These are phyloP conservation scores for Neophaeococcomyces aloes DNA, from an alignment of 2,329 filamentous ascomycete species.

Conservation along the genomic window DNA sequence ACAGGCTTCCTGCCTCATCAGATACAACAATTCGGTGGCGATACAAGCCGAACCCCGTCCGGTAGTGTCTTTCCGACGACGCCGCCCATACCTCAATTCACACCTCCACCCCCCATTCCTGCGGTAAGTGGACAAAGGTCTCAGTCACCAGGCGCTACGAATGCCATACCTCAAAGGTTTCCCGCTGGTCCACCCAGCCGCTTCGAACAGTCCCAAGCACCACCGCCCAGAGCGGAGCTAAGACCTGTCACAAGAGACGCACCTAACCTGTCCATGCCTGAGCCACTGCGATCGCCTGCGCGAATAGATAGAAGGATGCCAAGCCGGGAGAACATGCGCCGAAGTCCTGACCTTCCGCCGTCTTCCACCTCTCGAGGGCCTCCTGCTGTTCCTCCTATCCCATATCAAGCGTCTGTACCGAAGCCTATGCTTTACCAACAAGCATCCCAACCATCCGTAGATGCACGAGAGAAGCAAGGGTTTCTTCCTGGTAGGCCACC, in stretches of 20 bases:
- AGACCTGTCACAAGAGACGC: conserved; percentile 11
- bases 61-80: conserved; percentile 16
- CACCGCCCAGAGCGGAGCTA: conserved; percentile 5
- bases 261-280: conserved; percentile 8
- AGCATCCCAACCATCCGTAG: neutral
- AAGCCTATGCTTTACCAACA: neutral
- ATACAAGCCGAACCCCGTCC: conserved; percentile 8
- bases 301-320: conserved; percentile 1
- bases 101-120: conserved; percentile 11
- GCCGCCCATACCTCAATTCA: conserved; percentile 6
- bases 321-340: conserved; percentile 4
- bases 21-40: conserved; percentile 60
- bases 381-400: conserved; percentile 5
- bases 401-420: neutral
- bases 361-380: neutral
- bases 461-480: conserved; percentile 4
- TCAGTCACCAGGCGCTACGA: conserved; percentile 15
- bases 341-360: neutral
- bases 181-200: conserved; percentile 9
- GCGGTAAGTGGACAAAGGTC: conserved; percentile 11
- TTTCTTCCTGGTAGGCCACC: conserved; percentile 1
- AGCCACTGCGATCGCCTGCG: conserved; percentile 8
- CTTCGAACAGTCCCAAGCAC: conserved; percentile 8
- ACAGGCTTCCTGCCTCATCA: conserved; percentile 74
- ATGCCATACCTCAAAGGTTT: neutral